Percentiles rank a stretch among this genome's conserved stretches.
phyloP scores from a whole-genome alignment of 495 filamentous ascomycete genomes.

The Letharia columbiana region DNA sequence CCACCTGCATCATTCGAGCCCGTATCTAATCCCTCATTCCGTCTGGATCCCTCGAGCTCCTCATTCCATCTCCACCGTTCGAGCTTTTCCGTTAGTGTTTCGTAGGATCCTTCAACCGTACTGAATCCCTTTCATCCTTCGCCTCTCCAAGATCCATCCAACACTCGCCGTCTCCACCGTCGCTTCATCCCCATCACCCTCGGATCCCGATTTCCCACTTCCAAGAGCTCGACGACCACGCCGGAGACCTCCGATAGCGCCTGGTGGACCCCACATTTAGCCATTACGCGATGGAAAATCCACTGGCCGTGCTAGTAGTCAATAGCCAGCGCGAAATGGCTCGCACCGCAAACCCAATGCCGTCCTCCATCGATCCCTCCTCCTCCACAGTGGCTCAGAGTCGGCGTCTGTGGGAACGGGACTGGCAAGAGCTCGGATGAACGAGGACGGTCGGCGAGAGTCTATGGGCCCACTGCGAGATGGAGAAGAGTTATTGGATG shows the following conservation, averaged over 20 bases:
- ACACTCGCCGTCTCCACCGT: background rate
- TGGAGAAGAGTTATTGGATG: conserved; percentile 13
- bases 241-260: conserved; percentile 7
- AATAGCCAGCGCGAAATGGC: conserved; percentile 3
- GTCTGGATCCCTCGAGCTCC: too few species aligned
- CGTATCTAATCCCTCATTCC: too few species aligned
- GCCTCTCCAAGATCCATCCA: background rate
- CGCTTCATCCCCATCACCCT: too few species aligned
- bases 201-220: background rate
- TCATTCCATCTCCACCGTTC: too few species aligned
- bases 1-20: too few species aligned
- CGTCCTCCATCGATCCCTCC: background rate
- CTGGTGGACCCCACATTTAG: conserved; percentile 5
- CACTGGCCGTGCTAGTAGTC: background rate
- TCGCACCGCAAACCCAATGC: background rate
- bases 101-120: too few species aligned
- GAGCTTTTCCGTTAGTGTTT: too few species aligned
- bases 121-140: too few species aligned
- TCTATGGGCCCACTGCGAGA: conserved; percentile 8
- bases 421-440: background rate
- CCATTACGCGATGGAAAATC: conserved; percentile 6
- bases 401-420: background rate
- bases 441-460: background rate
- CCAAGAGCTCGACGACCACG: conserved; percentile 1
- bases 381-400: background rate